Evolutionary conservation across 305 asterid species (phyloP).

Genomic region (Plantago coronopus): DNA sequence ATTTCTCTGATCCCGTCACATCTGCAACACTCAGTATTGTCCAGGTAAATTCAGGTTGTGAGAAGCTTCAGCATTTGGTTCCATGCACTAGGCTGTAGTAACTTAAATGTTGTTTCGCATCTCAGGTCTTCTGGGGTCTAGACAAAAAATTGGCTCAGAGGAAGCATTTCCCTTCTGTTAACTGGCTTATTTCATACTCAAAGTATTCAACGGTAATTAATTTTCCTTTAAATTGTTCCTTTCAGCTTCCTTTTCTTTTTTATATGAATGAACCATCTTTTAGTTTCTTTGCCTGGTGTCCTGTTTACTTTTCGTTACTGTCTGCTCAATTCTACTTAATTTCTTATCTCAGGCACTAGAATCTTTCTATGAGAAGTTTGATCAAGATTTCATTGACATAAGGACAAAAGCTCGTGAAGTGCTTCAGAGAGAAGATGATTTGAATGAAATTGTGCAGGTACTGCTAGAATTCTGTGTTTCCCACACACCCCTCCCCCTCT

Average conservation of each 20-base stretch:
- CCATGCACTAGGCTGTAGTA: constrained; percentile 23
- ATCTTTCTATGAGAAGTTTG: constrained; percentile 89
- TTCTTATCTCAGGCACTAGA: constrained; percentile 67
- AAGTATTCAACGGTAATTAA: constrained; percentile 82
- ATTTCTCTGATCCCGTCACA: constrained; percentile 97
- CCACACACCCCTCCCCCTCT: no score
- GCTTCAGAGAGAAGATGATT: constrained; percentile 94
- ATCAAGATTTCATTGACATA: constrained; percentile 85
- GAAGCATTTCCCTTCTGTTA: constrained; percentile 95
- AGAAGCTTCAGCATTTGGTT: constrained; percentile 19
- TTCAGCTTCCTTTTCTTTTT: background rate
- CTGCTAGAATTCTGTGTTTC: no score
- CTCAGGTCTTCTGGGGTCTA: constrained; percentile 97
- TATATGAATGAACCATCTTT: background rate
- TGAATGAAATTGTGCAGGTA: constrained; percentile 98
- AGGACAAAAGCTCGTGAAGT: constrained; percentile 99
- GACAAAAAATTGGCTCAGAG: constrained; percentile 97
- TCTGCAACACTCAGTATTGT: constrained; percentile 96
- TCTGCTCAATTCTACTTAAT: background rate
- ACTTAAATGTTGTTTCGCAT: constrained; percentile 20
- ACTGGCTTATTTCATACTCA: constrained; percentile 97
- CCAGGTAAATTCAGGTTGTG: constrained; percentile 47
- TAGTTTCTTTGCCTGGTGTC: background rate
- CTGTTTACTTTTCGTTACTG: background rate
- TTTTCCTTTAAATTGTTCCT: background rate